phyloP scores from a whole-genome alignment of 768 basidiomycete species.

The Collybiopsis confluens region DNA sequence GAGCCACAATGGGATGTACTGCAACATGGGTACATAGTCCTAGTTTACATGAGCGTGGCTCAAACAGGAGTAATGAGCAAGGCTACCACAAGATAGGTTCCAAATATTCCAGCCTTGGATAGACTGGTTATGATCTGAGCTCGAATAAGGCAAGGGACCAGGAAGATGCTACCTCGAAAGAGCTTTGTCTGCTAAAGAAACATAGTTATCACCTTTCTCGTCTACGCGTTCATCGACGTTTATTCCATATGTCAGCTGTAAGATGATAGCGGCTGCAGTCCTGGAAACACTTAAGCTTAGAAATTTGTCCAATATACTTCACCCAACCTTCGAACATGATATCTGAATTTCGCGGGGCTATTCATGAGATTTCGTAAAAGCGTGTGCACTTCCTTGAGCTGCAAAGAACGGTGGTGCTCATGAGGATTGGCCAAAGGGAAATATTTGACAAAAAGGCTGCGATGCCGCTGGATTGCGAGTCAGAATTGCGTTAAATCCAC shows the following conservation, averaged over 20 bases:
- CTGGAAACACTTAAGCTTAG: conserved; percentile 14
- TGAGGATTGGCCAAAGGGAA: conserved; percentile 25
- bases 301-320: neutral
- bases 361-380: conserved; percentile 32
- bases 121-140: conserved; percentile 15
- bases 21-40: conserved; percentile 31
- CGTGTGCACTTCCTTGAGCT: conserved; percentile 31
- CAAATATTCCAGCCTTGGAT: conserved; percentile 35
- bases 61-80: neutral
- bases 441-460: conserved; percentile 33
- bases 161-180: conserved; percentile 14
- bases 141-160: neutral
- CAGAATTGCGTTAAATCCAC: neutral
- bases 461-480: conserved; percentile 21
- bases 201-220: conserved; percentile 34
- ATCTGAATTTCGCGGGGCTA: conserved; percentile 31
- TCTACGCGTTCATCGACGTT: conserved; percentile 22
- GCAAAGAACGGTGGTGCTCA: conserved; percentile 21
- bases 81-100: conserved; percentile 39
- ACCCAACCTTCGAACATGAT: conserved; percentile 32
- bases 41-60: conserved; percentile 7
- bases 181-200: conserved; percentile 35
- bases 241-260: conserved; percentile 39
- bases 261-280: conserved; percentile 32
- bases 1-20: conserved; percentile 38